A percentile compares a stretch with the other conserved stretches of the same genome.
phyloP scores from a whole-genome alignment of 1,284 basidiomycete species.

The Ceratobasidium sp. region DNA sequence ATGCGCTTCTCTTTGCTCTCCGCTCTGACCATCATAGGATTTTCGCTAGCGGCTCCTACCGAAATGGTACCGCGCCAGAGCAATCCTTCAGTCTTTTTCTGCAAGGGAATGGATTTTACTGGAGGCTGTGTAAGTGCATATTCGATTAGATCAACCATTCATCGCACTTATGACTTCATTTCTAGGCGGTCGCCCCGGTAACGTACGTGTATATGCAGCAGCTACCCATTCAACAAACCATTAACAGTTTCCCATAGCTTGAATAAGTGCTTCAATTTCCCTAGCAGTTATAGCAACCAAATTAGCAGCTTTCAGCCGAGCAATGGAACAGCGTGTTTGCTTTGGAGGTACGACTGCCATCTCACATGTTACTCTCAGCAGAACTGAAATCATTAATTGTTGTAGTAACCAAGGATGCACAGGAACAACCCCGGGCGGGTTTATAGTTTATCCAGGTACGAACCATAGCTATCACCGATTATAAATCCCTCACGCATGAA shows the following conservation, averaged over 20 bases:
- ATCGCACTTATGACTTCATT: too few relatives aligned
- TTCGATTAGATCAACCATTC: too few relatives aligned
- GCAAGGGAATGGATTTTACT: background rate
- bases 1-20: background rate
- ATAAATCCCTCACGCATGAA: too few relatives aligned
- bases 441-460: background rate
- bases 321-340: background rate
- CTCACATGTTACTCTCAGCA: background rate
- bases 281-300: background rate
- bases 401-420: background rate
- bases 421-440: background rate
- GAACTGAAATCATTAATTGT: background rate
- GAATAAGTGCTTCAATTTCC: background rate
- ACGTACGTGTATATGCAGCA: too few relatives aligned
- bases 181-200: too few relatives aligned
- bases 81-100: background rate
- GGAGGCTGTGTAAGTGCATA: background rate
- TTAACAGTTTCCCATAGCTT: background rate
- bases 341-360: too few relatives aligned
- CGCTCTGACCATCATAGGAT: background rate
- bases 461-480: too few relatives aligned
- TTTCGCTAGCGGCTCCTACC: background rate
- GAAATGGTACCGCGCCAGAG: background rate
- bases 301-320: background rate
- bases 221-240: background rate